Evolutionary conservation across 306 rosid genomes (phyloP).

Genomic region (Prunus davidiana): DNA sequence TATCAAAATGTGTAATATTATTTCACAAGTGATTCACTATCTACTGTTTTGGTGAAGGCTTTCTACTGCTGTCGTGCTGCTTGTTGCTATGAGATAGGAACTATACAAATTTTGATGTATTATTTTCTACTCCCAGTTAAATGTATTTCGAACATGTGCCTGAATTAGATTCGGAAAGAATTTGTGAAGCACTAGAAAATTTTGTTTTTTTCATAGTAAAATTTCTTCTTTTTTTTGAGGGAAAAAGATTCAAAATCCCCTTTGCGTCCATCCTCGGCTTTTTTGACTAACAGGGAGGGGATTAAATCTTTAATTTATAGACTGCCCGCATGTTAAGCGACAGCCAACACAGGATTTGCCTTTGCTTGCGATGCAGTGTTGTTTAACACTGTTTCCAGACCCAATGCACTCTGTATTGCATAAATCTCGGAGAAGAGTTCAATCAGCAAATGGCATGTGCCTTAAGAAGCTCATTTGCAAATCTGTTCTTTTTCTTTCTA

Average conservation of each 20-base stretch:
- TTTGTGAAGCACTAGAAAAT: not conserved
- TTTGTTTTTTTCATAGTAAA: not conserved
- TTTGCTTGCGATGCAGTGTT: not conserved
- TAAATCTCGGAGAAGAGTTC: not conserved
- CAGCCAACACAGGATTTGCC: not conserved
- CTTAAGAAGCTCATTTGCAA: not conserved
- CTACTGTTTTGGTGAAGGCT: not conserved
- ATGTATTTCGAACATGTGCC: not conserved
- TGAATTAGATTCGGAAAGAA: not conserved
- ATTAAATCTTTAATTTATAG: too few species aligned
- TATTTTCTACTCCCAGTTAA: not conserved
- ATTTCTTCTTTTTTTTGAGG: not conserved
- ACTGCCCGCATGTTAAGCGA: not conserved
- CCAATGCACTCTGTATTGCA: not conserved
- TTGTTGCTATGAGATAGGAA: not conserved
- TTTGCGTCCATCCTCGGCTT: too few species aligned
- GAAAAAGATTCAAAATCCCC: not conserved
- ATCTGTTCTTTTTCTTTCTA: not conserved
- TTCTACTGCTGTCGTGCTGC: too few species aligned
- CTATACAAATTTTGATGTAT: not conserved
- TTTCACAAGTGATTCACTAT: not conserved
- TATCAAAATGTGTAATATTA: not conserved
- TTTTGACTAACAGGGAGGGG: not conserved
- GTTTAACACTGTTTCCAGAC: not conserved
- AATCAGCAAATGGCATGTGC: not conserved